Base-by-base conservation (phyloP, 2,329 filamentous ascomycete species). In the Incumbomyces lentus region DNA sequence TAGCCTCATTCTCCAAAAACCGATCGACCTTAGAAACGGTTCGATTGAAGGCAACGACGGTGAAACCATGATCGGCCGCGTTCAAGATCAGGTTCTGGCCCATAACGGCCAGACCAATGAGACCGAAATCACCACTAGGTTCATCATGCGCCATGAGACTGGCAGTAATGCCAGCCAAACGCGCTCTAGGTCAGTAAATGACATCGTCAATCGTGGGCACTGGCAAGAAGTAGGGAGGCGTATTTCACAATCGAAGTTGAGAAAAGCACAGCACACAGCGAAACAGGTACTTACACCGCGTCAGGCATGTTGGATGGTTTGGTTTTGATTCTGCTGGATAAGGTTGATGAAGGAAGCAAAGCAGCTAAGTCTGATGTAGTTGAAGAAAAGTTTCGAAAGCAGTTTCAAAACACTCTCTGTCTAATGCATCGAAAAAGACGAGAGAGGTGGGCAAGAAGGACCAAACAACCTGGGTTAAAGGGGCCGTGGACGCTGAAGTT, bases 21-120 rank as follows among this genome's bases (percentile, higher is more conserved):
- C 78, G 78, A 76, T 96, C 89, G 70, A 98, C 92, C 82, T 98
- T 98, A 72, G 87, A 81, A 60, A 95, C 86, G 61, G 92, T 98
- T 71, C 92, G 86, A 84, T 98, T 98, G 82, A 85, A 98, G 60
- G 90, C 92, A 71, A 90, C 85, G 64, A 98, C 86, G 67, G 87
- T 96, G 81, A 93, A 96, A 64, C 89, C 84, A 62, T 90, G 81
- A 69, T 92, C 86, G 61, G 86, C 86, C 73, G 83, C 86, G 71
- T 92, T 92, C 64, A 92, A 71, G 68, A 92, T 89, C 71, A 92
- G 74, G 75, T 90, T 92, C 76, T 89, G 83, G 68, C 72, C 72
- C 84, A 92, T 92, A 71, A 92, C 86, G 74, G 86, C 86, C 74
- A 92, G 78, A 79, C 86, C 86, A 68, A 92, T 90, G 65, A 92